Base-by-base conservation (phyloP, 805 yeast species). In the Lachancea quebecensis region DNA sequence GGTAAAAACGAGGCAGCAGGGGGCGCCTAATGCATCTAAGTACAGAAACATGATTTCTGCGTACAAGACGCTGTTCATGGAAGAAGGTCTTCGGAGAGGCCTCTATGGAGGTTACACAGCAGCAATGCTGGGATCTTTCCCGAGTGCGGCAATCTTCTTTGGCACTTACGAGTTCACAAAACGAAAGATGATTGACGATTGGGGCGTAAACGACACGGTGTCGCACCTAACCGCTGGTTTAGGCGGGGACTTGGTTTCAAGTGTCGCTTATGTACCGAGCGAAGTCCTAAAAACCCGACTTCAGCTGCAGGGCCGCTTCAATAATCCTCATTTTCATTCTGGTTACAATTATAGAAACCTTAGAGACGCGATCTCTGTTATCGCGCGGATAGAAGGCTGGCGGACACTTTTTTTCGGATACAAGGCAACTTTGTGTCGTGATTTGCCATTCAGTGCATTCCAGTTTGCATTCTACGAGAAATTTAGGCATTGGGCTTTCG, bases 1-100 rank as follows among this genome's bases (percentile, higher is more conserved):
- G 0, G 96, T 93, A 29, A 93, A 93, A 62, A 93, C 99, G 2
- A 73, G 99, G 50, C 99, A 93, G 63, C 99, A 93, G 61, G 98
- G 96, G n/a, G 85, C 95, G 3, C 81, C 85, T 17, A 70, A 73
- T 51, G 52, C 53, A 11, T 51, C 69, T 6, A 84, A 86, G 62
- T 91, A 91, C 64, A 74, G 69, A 48, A 81, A 76, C 55, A 88
- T 89, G 82, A 56, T 82, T 8, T 75, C 79, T 10, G 95, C 97
- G 0, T 88, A 85, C 56, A 50, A 66, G 25, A 82, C 91, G 0
- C 84, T 93, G n/a, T 66, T 84, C 41, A 60, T 72, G 35, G 86
- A 91, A 56, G 99, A 93, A 70, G 99, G 99, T 0, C 52, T 93
- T 8, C 63, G 75, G 41, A 74, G 82, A 47, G 99, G 99, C 0